Conservation (phyloP, 2,329 filamentous ascomycete genomes). For the Aspergillus alliaceus region DNA sequence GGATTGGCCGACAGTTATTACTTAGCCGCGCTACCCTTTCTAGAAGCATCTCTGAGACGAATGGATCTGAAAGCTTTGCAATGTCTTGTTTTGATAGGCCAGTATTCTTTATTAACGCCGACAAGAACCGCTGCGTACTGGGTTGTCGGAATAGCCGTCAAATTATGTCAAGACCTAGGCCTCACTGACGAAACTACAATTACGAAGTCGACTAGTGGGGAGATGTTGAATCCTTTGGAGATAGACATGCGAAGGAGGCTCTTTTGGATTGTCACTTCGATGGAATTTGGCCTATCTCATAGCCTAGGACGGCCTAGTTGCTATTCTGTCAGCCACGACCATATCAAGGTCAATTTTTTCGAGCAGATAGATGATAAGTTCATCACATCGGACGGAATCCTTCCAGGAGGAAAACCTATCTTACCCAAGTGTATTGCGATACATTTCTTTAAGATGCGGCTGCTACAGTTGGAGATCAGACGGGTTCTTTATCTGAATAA, state of each 20-base stretch:
- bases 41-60: conserved; percentile 79
- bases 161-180: conserved; percentile 85
- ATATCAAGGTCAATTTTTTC: conserved; percentile 84
- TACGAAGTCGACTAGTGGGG: conserved; percentile 59
- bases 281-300: conserved; percentile 87
- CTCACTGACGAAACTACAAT: conserved; percentile 89
- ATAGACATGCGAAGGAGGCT: conserved; percentile 87
- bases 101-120: conserved; percentile 89
- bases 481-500: conserved; percentile 84
- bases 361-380: conserved; percentile 76
- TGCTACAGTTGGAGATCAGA: conserved; percentile 84
- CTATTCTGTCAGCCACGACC: conserved; percentile 77
- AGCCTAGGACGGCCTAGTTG: conserved; percentile 83
- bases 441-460: conserved; percentile 89
- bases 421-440: conserved; percentile 86
- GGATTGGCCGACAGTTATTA: conserved; percentile 95
- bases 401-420: conserved; percentile 66
- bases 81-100: conserved; percentile 81
- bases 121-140: conserved; percentile 92
- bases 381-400: conserved; percentile 76
- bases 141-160: conserved; percentile 81
- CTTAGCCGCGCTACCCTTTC: conserved; percentile 78
- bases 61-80: conserved; percentile 90
- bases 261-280: conserved; percentile 82
- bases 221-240: conserved; percentile 67